Conservation (phyloP, 2,329 filamentous ascomycete species). For the Mycocentrospora acerina region DNA sequence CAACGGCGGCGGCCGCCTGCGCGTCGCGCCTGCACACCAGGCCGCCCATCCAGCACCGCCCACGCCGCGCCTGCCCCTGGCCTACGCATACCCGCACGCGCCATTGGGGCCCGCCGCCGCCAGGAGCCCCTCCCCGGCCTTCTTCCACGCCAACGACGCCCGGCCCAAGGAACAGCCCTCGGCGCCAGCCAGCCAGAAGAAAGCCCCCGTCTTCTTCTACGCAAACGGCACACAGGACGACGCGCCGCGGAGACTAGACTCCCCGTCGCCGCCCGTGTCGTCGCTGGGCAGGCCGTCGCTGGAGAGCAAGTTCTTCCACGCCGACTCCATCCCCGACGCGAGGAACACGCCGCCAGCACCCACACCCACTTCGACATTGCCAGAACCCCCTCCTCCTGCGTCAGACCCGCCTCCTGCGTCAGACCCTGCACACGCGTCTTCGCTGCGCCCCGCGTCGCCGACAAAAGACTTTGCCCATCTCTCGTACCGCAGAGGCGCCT, state of each 20-base stretch:
- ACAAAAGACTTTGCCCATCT: slow-evolving; percentile 52
- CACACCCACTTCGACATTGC: slow-evolving; percentile 27
- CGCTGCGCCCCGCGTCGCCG: slow-evolving; percentile 46
- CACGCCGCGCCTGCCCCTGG: slow-evolving; percentile 25
- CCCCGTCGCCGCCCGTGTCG: slow-evolving; percentile 41
- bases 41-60: slow-evolving; percentile 21
- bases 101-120: slow-evolving; percentile 28
- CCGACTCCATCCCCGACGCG: slow-evolving; percentile 55
- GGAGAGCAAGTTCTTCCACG: slow-evolving; percentile 70
- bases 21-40: no score
- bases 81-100: slow-evolving; percentile 25
- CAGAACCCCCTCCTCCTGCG: slow-evolving; percentile 26
- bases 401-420: slow-evolving; percentile 17
- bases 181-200: slow-evolving; percentile 41
- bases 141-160: slow-evolving; percentile 89
- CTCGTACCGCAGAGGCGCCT: slow-evolving; percentile 52
- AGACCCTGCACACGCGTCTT: slow-evolving; percentile 11
- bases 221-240: slow-evolving; percentile 52
- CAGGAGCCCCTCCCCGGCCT: slow-evolving; percentile 60
- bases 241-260: slow-evolving; percentile 13
- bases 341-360: slow-evolving; percentile 33
- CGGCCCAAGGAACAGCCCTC: slow-evolving; percentile 34
- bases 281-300: slow-evolving; percentile 23
- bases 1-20: slow-evolving; percentile 17
- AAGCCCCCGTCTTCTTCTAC: slow-evolving; percentile 53